phyloP scores from a whole-genome alignment of 345 rosid genomes.

The Eucalyptus erythrocorys region DNA sequence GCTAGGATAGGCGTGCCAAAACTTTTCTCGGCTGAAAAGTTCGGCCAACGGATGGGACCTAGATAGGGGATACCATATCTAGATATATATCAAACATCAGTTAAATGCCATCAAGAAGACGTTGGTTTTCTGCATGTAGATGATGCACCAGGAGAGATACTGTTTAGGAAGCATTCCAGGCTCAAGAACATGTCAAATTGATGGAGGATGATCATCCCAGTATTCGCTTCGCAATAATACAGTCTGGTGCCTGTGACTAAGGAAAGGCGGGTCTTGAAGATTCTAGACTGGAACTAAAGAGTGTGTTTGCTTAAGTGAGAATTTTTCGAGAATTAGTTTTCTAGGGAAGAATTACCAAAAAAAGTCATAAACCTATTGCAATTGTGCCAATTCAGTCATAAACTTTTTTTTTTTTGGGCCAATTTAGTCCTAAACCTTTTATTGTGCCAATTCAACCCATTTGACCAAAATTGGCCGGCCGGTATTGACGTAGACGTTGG shows the following conservation, averaged over 20 bases:
- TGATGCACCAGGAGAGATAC: not conserved
- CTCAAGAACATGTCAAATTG: not conserved
- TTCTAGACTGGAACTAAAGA: not conserved
- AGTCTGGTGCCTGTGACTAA: not conserved
- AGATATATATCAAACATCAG: not conserved
- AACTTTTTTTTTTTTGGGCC: no score
- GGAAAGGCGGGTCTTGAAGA: not conserved
- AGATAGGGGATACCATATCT: not conserved
- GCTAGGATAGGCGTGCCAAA: not conserved
- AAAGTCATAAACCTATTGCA: no score
- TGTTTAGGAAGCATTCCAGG: not conserved
- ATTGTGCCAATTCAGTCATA: no score
- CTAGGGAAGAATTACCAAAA: no score
- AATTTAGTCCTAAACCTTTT: no score
- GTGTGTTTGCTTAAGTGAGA: not conserved
- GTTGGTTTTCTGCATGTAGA: not conserved
- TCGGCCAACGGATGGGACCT: not conserved
- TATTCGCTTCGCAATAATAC: not conserved
- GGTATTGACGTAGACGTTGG: no score
- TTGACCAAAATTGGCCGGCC: no score
- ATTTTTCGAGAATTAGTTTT: no score
- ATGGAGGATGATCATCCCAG: not conserved
- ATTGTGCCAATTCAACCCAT: no score
- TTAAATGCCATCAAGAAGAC: not conserved
- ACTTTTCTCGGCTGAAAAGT: not conserved